Base-by-base conservation (phyloP, 2,329 filamentous ascomycete species). In the Beauveria bassiana region DNA sequence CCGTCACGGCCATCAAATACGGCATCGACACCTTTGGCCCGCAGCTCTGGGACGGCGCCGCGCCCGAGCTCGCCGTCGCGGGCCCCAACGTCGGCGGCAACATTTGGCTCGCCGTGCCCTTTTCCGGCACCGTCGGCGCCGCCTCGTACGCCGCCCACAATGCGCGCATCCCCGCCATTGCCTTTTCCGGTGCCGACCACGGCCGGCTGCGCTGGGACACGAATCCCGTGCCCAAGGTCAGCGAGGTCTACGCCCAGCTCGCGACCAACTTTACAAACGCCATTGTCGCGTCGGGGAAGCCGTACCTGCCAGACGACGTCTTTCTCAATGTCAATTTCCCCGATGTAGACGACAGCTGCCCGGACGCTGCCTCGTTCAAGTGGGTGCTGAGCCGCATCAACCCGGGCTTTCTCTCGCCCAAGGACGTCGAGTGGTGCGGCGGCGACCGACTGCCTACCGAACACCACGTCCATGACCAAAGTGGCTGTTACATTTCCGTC, bases 251-350 rank as follows among this genome's bases (percentile, higher is more conserved):
- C 66, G 85, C 84, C 3, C 78, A 86, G 57, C 78, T 90, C 5
- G 81, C 86, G 1, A 74, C 80, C 14, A 82, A 80, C 28, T 68
- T 90, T 6, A 86, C 84, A 8, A 73, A 81, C 56, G 75, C 76
- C 3, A 68, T 90, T 45, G 69, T 87, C 31, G 76, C 71, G 1
- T 77, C 80, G 0, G 85, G 85, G 45, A 76, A 77, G 45, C 87
- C 88, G 0, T 89, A 87, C 68, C 77, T 90, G 3, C 86, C 87
- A 0, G 67, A 75, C 0, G 78, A 80, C 51, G 78, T 83, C 42
- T 89, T 80, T 70, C 78, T 90, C 38, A 90, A 90, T 66, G 86
- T 90, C 66, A 90, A 90, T 73, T 88, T 88, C 67, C 84, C 84
- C 5, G 71, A 77, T 62, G 80, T 83, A 1, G 73, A 69, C 2